phyloP scores from a whole-genome alignment of 441 rosid genomes.

The Capsella rubella region DNA sequence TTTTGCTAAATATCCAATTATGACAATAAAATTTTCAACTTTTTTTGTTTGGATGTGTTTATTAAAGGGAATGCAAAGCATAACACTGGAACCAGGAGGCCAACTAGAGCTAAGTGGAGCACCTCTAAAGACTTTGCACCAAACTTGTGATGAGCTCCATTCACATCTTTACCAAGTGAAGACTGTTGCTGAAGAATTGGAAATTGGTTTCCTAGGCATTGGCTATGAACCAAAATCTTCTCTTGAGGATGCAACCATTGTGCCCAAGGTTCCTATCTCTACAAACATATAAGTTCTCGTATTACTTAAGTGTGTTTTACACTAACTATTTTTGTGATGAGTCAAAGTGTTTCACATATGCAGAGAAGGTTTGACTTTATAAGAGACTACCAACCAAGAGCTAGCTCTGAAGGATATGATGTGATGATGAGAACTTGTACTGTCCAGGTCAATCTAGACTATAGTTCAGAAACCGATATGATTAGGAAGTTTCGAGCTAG shows the following conservation, averaged over 20 bases:
- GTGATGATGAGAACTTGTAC: conserved; percentile 92
- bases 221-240: conserved; percentile 91
- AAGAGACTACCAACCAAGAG: conserved; percentile 81
- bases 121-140: conserved; percentile 92
- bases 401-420: conserved; percentile 72
- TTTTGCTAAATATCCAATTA: background rate
- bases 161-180: conserved; percentile 96
- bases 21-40: background rate
- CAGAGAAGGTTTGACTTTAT: conserved; percentile 90
- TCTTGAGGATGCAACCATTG: conserved; percentile 66
- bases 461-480: conserved; percentile 92
- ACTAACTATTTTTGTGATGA: background rate
- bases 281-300: conserved; percentile 1
- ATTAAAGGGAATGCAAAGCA: conserved; percentile 73
- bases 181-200: conserved; percentile 91
- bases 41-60: background rate
- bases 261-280: conserved; percentile 74
- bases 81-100: conserved; percentile 92
- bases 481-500: conserved; percentile 90
- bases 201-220: conserved; percentile 87
- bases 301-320: conserved; percentile 1
- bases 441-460: conserved; percentile 52
- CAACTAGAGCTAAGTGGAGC: conserved; percentile 99
- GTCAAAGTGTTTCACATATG: conserved; percentile 16
- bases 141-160: conserved; percentile 90